phyloP scores from a whole-genome alignment of 106 monocot genomes.

The Acanthochlamys bracteata region DNA sequence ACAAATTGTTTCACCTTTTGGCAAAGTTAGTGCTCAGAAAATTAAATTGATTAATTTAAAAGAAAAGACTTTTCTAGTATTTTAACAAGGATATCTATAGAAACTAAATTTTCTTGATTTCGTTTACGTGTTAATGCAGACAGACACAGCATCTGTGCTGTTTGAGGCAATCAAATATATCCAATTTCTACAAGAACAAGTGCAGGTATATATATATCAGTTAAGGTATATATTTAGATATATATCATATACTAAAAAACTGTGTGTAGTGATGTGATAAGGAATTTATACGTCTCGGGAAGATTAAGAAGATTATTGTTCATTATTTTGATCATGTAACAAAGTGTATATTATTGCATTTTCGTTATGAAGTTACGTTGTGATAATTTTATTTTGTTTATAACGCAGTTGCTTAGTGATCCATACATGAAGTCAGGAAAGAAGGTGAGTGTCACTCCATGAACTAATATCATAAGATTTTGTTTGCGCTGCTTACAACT shows the following conservation, averaged over 20 bases:
- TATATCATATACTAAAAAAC: too few species aligned
- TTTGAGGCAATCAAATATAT: slow-evolving; percentile 72
- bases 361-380: not conserved
- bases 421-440: slow-evolving; percentile 61
- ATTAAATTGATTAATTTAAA: not conserved
- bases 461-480: not conserved
- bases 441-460: slow-evolving; percentile 26
- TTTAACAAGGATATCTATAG: too few species aligned
- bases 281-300: too few species aligned
- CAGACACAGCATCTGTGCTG: slow-evolving; percentile 77
- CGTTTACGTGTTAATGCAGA: slow-evolving; percentile 25
- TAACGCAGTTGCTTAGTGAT: slow-evolving; percentile 61
- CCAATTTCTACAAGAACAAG: slow-evolving; percentile 60
- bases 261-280: too few species aligned
- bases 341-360: too few species aligned
- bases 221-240: not conserved
- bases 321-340: too few species aligned
- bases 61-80: not conserved
- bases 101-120: not conserved
- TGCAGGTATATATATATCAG: slow-evolving; percentile 29
- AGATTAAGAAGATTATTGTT: too few species aligned
- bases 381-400: not conserved
- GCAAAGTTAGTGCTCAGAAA: slow-evolving; percentile 46
- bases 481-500: not conserved
- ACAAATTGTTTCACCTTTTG: slow-evolving; percentile 90